Evolutionary conservation across 2,329 filamentous ascomycete genomes (phyloP).

Genomic region (Penicillium sclerotiorum): DNA sequence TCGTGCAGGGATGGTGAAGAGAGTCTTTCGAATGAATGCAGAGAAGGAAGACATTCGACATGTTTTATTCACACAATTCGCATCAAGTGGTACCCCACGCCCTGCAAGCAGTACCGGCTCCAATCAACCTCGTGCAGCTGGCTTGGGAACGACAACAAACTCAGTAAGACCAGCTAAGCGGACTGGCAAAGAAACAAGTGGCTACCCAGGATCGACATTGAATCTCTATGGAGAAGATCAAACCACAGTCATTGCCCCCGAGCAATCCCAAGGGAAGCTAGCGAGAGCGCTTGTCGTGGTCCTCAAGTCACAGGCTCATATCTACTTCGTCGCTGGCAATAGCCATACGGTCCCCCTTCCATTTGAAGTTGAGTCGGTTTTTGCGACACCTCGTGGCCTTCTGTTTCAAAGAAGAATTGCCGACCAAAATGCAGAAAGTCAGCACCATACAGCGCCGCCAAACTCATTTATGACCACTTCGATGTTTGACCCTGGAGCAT

Average conservation of each 20-base stretch:
- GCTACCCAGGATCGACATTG: constrained; percentile 24
- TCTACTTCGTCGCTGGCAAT: constrained; percentile 86
- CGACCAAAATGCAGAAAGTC: constrained; percentile 22
- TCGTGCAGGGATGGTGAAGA: constrained; percentile 78
- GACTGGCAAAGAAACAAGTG: constrained; percentile 27
- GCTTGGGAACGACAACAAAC: constrained; percentile 6
- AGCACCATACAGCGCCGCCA: constrained; percentile 63
- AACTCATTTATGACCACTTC: constrained; percentile 82
- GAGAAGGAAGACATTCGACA: constrained; percentile 87
- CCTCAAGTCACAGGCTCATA: constrained; percentile 87
- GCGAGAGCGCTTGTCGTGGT: constrained; percentile 80
- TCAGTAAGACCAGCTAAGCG: constrained; percentile 15
- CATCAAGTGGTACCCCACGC: constrained; percentile 44
- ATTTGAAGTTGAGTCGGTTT: constrained; percentile 88
- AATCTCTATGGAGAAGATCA: constrained; percentile 29
- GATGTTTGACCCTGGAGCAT: constrained; percentile 40
- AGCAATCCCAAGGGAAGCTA: constrained; percentile 28
- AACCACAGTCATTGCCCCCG: constrained; percentile 19
- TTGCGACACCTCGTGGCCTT: constrained; percentile 78
- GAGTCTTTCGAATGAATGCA: constrained; percentile 80
- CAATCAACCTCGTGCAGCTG: constrained; percentile 5
- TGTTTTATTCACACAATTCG: constrained; percentile 82
- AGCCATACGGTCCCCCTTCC: constrained; percentile 90
- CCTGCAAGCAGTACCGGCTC: constrained; percentile 9
- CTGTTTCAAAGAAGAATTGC: constrained; percentile 79